A percentile compares a stretch with the other conserved stretches of the same genome.
Evolutionary conservation across 1,284 basidiomycete species (phyloP).

Genomic region (Apiotrichum porosum): DNA sequence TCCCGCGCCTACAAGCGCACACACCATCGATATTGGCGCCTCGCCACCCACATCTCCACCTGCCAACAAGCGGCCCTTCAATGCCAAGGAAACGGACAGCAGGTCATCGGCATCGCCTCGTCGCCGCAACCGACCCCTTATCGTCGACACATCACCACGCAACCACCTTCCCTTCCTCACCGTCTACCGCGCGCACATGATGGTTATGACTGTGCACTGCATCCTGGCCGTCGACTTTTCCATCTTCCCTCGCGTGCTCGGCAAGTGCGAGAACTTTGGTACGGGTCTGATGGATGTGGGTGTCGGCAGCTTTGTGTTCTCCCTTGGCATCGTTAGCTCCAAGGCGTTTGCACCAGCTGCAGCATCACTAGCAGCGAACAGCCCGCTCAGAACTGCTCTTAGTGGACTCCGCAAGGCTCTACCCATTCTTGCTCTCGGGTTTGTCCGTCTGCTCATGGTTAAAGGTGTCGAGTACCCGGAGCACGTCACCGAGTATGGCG

Average conservation of each 20-base stretch:
- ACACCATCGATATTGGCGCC: conserved; percentile 2
- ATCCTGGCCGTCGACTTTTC: conserved; percentile 96
- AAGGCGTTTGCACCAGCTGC: conserved; percentile 28
- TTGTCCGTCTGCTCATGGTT: conserved; percentile 75
- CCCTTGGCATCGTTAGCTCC: conserved; percentile 82
- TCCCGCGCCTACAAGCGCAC: too few species aligned
- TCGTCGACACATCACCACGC: neutral
- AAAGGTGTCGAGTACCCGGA: conserved; percentile 95
- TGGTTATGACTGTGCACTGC: conserved; percentile 82
- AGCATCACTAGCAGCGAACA: too few species aligned
- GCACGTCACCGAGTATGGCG: conserved; percentile 92
- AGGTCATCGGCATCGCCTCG: too few species aligned
- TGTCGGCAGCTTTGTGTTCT: conserved; percentile 79
- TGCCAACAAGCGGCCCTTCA: too few species aligned
- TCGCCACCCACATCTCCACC: neutral
- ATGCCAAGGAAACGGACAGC: too few species aligned
- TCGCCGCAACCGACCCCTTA: too few species aligned
- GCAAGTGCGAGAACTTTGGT: conserved; percentile 92
- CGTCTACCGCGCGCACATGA: conserved; percentile 89
- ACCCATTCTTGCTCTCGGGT: conserved; percentile 69
- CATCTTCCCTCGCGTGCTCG: conserved; percentile 79
- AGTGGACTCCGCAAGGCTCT: conserved; percentile 56
- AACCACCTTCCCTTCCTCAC: conserved; percentile 60
- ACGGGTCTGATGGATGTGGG: conserved; percentile 98
- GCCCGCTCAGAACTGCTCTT: neutral